Evolutionary conservation across 441 rosid species (phyloP), one percentile per base, ranked within the genome.

Genomic region (Gossypium schwendimanii): DNA sequence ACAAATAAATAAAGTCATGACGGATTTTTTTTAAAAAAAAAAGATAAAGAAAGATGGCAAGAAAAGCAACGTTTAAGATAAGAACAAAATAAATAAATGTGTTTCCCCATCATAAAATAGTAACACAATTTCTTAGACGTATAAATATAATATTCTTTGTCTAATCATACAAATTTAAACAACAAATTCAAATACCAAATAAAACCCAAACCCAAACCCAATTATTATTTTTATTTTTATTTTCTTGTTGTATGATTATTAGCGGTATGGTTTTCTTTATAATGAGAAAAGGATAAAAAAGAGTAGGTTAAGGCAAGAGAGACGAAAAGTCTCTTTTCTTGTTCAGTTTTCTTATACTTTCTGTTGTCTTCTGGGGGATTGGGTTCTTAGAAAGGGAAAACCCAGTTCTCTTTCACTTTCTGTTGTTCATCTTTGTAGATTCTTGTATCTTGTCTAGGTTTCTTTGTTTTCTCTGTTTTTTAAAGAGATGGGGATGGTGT

Each of bases 401-500:
- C 63, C 57, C 68, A 65, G 76, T 69, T 54, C 11, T 36, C 41
- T 36, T 36, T 1, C 9, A 6, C 41, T 36, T 36, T 7, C 41
- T 36, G 9, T 36, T 71, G 62, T 61, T 67, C 44, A 12, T 20
- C 63, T 23, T 54, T 57, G 15, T 44, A 44, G 55, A 59, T 71
- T 60, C 59, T 71, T 9, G 26, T 15, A 4, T 18, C n/a, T 18
- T 70, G 54, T 21, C 47, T 57, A 45, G 50, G 41, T 41, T 36
- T 63, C 52, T 18, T 41, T 49, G 21, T 54, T 71, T 62, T 78
- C 41, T 61, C 36, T 45, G 63, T 3, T 47, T 12, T 14, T 63
- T 24, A 57, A 64, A 79, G 36, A 58, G 33, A 21, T 57, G 89
- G 91, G 80, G 81, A 79, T 84, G 88, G 55, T 91, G 96, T 81